A percentile compares a stretch with the other conserved stretches of the same genome.
These are phyloP conservation scores for Xanthoconium purpureum DNA, from an alignment of 768 basidiomycete genomes.

Conservation along the genomic window DNA sequence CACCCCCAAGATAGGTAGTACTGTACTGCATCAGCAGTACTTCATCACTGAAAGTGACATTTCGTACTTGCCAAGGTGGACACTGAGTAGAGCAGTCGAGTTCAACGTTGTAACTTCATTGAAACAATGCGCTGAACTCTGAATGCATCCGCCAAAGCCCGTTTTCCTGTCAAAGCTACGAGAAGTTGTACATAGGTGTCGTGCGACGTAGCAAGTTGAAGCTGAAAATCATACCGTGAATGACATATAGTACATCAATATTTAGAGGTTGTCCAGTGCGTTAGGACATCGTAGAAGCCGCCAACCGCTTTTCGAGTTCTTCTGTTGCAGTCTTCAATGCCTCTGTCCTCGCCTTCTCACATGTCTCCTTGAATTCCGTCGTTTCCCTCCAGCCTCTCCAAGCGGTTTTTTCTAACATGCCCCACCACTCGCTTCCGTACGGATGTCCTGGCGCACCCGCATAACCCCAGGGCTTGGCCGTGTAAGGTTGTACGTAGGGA, in stretches of 20 bases:
- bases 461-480: constrained; percentile 59
- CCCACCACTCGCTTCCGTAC: constrained; percentile 48
- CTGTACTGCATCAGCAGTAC: no score
- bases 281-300: no score
- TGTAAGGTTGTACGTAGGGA: constrained; percentile 50
- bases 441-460: constrained; percentile 52
- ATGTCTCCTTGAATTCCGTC: constrained; percentile 17
- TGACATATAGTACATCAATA: no score
- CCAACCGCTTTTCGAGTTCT: constrained; percentile 10
- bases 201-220: no score
- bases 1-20: no score
- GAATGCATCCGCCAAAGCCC: background rate
- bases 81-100: no score
- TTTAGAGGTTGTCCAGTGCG: no score
- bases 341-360: constrained; percentile 10
- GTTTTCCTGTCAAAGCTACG: no score
- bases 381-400: constrained; percentile 40
- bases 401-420: constrained; percentile 36
- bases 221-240: no score
- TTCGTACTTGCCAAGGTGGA: background rate
- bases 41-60: no score
- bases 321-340: constrained; percentile 4
- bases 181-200: no score
- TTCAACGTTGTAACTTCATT: no score
- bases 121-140: background rate